Evolutionary conservation across 2,329 filamentous ascomycete genomes (phyloP).

Genomic region (Scytalidium sp.): DNA sequence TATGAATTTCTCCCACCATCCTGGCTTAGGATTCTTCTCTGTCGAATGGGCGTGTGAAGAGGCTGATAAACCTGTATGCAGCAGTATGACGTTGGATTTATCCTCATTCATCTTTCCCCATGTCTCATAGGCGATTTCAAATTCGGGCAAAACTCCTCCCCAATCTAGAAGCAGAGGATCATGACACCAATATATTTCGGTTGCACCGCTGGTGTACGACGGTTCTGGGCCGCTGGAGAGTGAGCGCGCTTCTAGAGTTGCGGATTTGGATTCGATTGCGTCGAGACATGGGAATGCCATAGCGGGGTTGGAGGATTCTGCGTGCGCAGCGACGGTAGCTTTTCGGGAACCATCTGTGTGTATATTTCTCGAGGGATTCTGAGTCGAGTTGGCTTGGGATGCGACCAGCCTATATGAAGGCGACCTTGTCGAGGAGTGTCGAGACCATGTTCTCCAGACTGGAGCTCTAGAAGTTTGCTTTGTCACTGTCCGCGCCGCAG

Average conservation of each 20-base stretch:
- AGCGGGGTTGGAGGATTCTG: slow-evolving; percentile 69
- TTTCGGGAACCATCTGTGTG: slow-evolving; percentile 18
- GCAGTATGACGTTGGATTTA: slow-evolving; percentile 82
- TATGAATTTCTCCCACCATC: slow-evolving; percentile 99
- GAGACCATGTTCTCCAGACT: slow-evolving; percentile 10
- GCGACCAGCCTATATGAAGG: background rate
- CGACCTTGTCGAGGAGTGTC: slow-evolving; percentile 12
- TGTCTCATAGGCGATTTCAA: slow-evolving; percentile 88
- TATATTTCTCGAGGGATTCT: slow-evolving; percentile 15
- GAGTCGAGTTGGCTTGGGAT: background rate
- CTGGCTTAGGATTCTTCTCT: slow-evolving; percentile 77
- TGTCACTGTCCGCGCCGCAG: slow-evolving; percentile 15
- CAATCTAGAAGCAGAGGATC: slow-evolving; percentile 84
- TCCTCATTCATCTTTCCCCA: slow-evolving; percentile 82
- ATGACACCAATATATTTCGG: slow-evolving; percentile 70
- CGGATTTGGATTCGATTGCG: slow-evolving; percentile 74
- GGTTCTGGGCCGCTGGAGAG: slow-evolving; percentile 82
- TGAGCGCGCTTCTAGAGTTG: slow-evolving; percentile 65
- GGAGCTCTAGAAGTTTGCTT: slow-evolving; percentile 4
- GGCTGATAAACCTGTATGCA: slow-evolving; percentile 94
- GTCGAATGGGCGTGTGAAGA: slow-evolving; percentile 96
- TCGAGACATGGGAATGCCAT: slow-evolving; percentile 91
- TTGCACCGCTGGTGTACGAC: slow-evolving; percentile 87
- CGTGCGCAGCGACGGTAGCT: slow-evolving; percentile 10
- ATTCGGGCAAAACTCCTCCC: slow-evolving; percentile 87